A percentile compares a stretch with the other conserved stretches of the same genome.
phyloP scores from a whole-genome alignment of 1,284 basidiomycete genomes.

The Somion occarium region DNA sequence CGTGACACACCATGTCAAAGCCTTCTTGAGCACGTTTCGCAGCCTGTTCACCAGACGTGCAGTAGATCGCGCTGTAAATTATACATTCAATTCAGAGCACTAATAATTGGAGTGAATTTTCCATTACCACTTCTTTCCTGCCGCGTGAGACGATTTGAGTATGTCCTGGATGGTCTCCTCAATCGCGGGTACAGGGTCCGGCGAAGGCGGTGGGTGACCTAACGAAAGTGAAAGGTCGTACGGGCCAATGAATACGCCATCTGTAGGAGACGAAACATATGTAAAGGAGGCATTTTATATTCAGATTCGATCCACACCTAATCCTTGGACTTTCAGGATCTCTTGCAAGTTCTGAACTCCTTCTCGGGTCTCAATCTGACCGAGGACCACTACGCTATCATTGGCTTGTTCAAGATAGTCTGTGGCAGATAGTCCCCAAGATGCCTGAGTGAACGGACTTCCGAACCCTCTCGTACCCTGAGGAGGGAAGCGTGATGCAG shows the following conservation, averaged over 20 bases:
- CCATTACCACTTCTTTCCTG: slow-evolving; percentile 62
- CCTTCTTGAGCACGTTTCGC: slow-evolving; percentile 36
- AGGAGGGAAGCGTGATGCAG: slow-evolving; percentile 55
- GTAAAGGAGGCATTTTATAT: not conserved
- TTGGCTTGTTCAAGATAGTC: slow-evolving; percentile 59
- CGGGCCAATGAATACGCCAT: slow-evolving; percentile 63
- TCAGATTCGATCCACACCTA: slow-evolving; percentile 37
- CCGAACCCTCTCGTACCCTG: slow-evolving; percentile 56
- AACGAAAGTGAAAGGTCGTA: slow-evolving; percentile 61
- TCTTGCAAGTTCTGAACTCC: slow-evolving; percentile 55
- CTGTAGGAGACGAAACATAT: slow-evolving; percentile 21
- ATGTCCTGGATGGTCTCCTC: slow-evolving; percentile 60
- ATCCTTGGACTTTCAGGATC: slow-evolving; percentile 59
- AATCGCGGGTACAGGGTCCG: slow-evolving; percentile 57
- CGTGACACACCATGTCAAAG: slow-evolving; percentile 32
- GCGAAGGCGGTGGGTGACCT: slow-evolving; percentile 53
- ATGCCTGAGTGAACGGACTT: slow-evolving; percentile 50
- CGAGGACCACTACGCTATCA: slow-evolving; percentile 51
- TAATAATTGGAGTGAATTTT: not conserved
- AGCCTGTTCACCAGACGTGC: slow-evolving; percentile 34
- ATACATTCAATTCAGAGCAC: not conserved
- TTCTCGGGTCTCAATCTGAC: slow-evolving; percentile 64
- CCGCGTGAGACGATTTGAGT: slow-evolving; percentile 44
- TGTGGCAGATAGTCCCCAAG: slow-evolving; percentile 44
- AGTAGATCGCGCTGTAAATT: slow-evolving; percentile 28